A percentile compares a stretch with the other conserved stretches of the same genome.
Conservation (phyloP, 768 basidiomycete species). For the Suillus clintonianus region DNA sequence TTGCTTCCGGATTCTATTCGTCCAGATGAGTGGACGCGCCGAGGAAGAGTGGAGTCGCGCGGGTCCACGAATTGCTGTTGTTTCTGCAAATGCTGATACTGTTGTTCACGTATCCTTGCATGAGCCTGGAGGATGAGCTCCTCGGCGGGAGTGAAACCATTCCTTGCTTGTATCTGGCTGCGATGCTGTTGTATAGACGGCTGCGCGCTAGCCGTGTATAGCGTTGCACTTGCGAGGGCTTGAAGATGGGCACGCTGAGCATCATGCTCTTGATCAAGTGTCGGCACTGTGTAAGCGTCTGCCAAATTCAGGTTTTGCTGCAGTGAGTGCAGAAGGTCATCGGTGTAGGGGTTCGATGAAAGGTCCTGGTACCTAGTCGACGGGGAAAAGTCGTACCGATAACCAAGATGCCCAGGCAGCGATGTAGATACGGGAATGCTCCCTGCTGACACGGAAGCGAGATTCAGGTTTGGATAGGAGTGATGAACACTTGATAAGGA, state of each 20-base stretch:
- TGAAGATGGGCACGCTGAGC: slow-evolving; percentile 23
- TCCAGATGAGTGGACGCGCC: neutral
- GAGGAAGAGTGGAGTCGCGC: neutral
- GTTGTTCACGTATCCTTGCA: slow-evolving; percentile 24
- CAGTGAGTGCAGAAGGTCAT: slow-evolving; percentile 39
- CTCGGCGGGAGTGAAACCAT: slow-evolving; percentile 70
- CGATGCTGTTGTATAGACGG: slow-evolving; percentile 16
- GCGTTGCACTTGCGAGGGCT: slow-evolving; percentile 21
- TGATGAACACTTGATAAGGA: slow-evolving; percentile 5
- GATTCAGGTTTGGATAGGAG: neutral
- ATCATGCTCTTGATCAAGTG: slow-evolving; percentile 15
- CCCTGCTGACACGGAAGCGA: slow-evolving; percentile 1
- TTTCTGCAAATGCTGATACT: slow-evolving; percentile 20
- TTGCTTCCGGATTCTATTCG: slow-evolving; percentile 6
- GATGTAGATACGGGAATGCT: slow-evolving; percentile 19
- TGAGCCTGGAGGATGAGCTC: slow-evolving; percentile 65
- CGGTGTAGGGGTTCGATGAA: slow-evolving; percentile 40
- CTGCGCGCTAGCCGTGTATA: slow-evolving; percentile 10
- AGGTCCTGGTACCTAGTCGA: slow-evolving; percentile 15
- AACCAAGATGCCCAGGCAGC: slow-evolving; percentile 20
- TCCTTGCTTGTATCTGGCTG: slow-evolving; percentile 37
- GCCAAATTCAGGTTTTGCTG: slow-evolving; percentile 20
- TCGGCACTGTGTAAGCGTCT: slow-evolving; percentile 13
- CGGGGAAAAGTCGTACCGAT: slow-evolving; percentile 18
- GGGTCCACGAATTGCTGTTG: slow-evolving; percentile 2